phyloP scores from a whole-genome alignment of 306 rosid species.

The Cucumis cinereus region DNA sequence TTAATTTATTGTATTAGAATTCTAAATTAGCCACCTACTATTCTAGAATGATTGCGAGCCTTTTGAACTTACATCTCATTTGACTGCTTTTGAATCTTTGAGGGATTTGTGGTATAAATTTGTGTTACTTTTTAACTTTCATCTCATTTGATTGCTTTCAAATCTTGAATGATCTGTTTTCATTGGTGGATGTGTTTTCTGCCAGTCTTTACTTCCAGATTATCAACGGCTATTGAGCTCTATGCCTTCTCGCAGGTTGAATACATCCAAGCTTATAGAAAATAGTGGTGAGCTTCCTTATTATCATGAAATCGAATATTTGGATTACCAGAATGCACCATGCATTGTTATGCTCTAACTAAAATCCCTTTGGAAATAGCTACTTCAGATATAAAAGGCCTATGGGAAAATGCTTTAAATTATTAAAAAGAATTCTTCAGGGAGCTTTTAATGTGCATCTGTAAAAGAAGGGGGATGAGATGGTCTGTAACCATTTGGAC shows the following conservation, averaged over 20 bases:
- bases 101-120: conserved; percentile 15
- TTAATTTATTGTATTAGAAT: not conserved
- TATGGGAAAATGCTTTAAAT: not conserved
- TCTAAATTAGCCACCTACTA: not conserved
- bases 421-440: not conserved
- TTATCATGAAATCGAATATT: not conserved
- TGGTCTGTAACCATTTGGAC: too few relatives aligned
- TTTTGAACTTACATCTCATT: conserved; percentile 4
- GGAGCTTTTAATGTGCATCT: not conserved
- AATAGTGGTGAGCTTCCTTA: conserved; percentile 63
- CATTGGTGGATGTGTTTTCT: conserved; percentile 34
- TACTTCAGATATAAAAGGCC: not conserved
- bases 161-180: conserved; percentile 29
- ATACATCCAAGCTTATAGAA: conserved; percentile 89
- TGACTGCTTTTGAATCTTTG: conserved; percentile 17
- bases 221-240: conserved; percentile 96
- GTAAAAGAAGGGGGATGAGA: not conserved
- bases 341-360: not conserved
- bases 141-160: conserved; percentile 12
- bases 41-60: not conserved
- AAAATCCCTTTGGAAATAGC: not conserved
- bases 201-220: conserved; percentile 97
- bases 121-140: not conserved
- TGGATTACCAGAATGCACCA: not conserved
- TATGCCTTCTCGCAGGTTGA: conserved; percentile 88